These are phyloP conservation scores for Hydnomerulius pinastri DNA, from an alignment of 768 basidiomycete genomes.

Conservation along the genomic window DNA sequence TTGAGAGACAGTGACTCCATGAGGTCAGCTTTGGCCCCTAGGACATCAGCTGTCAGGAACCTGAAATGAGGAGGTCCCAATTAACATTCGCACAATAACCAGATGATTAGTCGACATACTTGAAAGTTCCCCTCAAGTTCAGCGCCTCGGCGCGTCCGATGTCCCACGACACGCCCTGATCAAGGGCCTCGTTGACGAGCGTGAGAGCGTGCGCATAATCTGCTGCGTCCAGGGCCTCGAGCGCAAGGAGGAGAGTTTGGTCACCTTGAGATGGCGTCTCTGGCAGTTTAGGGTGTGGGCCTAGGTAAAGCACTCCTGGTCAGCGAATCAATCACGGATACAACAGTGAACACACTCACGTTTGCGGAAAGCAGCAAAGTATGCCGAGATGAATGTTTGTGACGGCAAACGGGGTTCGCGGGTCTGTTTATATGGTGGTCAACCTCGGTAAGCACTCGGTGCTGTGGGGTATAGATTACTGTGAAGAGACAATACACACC, in stretches of 20 bases:
- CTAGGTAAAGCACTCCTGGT: conserved; percentile 35
- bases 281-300: conserved; percentile 69
- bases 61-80: conserved; percentile 36
- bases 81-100: no score
- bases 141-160: conserved; percentile 81
- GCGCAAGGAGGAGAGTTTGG: conserved; percentile 74
- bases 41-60: conserved; percentile 86
- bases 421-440: conserved; percentile 30
- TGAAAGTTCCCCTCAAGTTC: conserved; percentile 95
- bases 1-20: conserved; percentile 69
- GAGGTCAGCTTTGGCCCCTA: conserved; percentile 82
- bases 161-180: conserved; percentile 81
- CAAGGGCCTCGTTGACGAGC: conserved; percentile 81
- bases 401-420: conserved; percentile 87
- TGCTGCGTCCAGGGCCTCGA: conserved; percentile 80
- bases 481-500: conserved; percentile 38
- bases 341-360: conserved; percentile 50
- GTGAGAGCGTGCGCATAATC: conserved; percentile 83
- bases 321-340: conserved; percentile 3
- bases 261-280: conserved; percentile 80
- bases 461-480: not conserved
- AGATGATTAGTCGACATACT: conserved; percentile 48
- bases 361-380: conserved; percentile 94
- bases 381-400: conserved; percentile 89
- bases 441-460: no score